A percentile compares a stretch with the other conserved stretches of the same genome.
phyloP scores from a whole-genome alignment of 345 rosid species.

The Salix viminalis region DNA sequence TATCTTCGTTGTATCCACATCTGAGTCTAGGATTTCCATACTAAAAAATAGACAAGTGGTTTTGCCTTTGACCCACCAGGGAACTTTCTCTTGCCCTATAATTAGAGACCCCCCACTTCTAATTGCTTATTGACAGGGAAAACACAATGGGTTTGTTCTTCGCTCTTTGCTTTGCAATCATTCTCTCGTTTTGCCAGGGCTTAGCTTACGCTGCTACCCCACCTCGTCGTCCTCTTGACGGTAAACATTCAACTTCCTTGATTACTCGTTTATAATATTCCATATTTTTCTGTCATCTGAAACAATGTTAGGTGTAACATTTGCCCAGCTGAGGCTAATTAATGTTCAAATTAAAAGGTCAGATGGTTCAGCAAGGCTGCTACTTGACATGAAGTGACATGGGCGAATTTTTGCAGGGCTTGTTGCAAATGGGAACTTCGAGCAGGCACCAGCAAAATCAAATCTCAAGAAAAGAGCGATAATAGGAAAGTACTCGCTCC shows the following conservation, averaged over 20 bases:
- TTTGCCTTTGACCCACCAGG: neutral
- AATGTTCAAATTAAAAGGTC: too few relatives aligned
- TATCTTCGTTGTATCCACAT: neutral
- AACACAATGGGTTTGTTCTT: conserved; percentile 19
- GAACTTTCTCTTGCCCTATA: neutral
- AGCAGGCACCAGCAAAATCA: conserved; percentile 47
- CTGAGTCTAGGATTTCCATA: neutral
- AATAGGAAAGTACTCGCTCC: conserved; percentile 72
- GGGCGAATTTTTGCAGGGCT: conserved; percentile 31
- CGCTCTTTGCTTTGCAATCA: conserved; percentile 5
- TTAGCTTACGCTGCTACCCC: conserved; percentile 10
- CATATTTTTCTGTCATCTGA: neutral
- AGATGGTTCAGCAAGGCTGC: too few relatives aligned
- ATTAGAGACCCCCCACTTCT: neutral
- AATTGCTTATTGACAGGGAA: neutral
- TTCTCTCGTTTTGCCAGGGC: conserved; percentile 8
- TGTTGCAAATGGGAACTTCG: conserved; percentile 69
- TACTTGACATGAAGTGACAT: neutral
- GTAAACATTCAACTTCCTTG: conserved; percentile 7
- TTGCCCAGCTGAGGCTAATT: too few relatives aligned
- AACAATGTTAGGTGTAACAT: too few relatives aligned
- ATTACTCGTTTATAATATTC: neutral
- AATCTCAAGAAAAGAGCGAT: conserved; percentile 62
- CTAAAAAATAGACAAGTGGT: neutral
- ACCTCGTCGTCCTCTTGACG: conserved; percentile 26